phyloP scores from a whole-genome alignment of 768 basidiomycete species.

The Hygrophoropsis aurantiaca region DNA sequence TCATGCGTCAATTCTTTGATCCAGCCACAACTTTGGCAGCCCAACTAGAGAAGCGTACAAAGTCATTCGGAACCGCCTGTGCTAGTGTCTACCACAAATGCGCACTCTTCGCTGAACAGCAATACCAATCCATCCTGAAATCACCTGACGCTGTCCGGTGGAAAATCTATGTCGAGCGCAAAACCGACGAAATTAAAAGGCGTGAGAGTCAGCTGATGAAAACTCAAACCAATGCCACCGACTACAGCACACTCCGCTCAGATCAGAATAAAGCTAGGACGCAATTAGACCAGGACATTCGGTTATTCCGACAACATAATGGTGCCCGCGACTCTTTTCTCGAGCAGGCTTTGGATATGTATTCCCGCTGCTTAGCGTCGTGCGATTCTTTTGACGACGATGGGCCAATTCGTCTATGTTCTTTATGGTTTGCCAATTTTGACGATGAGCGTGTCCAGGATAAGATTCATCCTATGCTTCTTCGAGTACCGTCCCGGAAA shows the following conservation, averaged over 20 bases:
- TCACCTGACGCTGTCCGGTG: conserved; percentile 71
- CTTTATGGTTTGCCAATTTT: conserved; percentile 91
- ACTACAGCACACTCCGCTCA: conserved; percentile 31
- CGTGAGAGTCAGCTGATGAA: conserved; percentile 38
- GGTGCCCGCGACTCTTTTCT: conserved; percentile 61
- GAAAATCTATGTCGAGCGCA: conserved; percentile 72
- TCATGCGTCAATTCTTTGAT: conserved; percentile 69
- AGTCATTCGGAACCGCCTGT: conserved; percentile 27
- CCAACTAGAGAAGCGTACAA: conserved; percentile 18
- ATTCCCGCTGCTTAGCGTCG: conserved; percentile 67
- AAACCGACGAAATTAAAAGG: conserved; percentile 64
- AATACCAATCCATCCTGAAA: conserved; percentile 70
- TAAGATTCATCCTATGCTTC: conserved; percentile 45
- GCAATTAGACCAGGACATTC: conserved; percentile 55
- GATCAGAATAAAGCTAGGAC: conserved; percentile 44
- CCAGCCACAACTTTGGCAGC: conserved; percentile 46
- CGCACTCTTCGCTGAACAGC: conserved; percentile 86
- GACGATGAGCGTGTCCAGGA: conserved; percentile 51
- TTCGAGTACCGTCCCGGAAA: conserved; percentile 77
- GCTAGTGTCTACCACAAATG: conserved; percentile 75
- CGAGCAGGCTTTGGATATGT: conserved; percentile 79
- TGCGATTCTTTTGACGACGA: conserved; percentile 78
- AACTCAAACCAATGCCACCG: conserved; percentile 14
- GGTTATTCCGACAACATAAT: conserved; percentile 39
- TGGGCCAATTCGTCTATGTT: conserved; percentile 76